Evolutionary conservation across 345 rosid genomes (phyloP), one percentile per base, ranked within the genome.

Genomic region (Moricandia arvensis): DNA sequence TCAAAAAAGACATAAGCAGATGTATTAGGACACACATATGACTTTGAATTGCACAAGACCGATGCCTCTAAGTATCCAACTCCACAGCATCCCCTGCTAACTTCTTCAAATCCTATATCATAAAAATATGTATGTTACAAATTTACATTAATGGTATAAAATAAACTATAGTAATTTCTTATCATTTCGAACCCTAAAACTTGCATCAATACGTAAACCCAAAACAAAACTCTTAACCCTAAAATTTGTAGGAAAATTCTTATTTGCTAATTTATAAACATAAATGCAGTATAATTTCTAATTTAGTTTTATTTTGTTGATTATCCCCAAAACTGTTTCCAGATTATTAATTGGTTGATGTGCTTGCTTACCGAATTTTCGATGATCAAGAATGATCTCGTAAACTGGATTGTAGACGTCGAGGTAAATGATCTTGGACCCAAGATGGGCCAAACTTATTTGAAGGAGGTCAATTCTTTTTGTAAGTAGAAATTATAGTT

Each of bases 1-100:
- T 93, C 98, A 80, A 90, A 93, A 59, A 93, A 93, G 7, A 89
- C 87, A 77, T 86, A 91, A 33, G 83, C 86, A 4, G 96, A 88
- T 2, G 90, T 85, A 73, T 93, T 88, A 1, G 83, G 30, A 71
- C 98, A 89, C 51, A 93, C 72, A 7, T 26, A 81, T 21, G 96
- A 87, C 26, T 77, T 74, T 29, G 89, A 87, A 68, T 93, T 90
- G 71, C 97, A 89, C 63, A 90, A 37, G 7, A 87, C 3, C 29
- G 80, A 80, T 31, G 87, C 73, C 79, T 93, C 97, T 37, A 90
- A 11, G 60, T 70, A 83, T 1, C 98, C 98, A 18, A 82, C 88
- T 62, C 97, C 98, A 51, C 98, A 93, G 62, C 98, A 93, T 5
- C 98, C 98, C 37, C 29, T 69, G 69, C 68, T 79, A 7, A 80